Percentiles rank a stretch among this genome's conserved stretches.
phyloP scores from a whole-genome alignment of 495 filamentous ascomycete genomes.

The Wilcoxina mikolae region DNA sequence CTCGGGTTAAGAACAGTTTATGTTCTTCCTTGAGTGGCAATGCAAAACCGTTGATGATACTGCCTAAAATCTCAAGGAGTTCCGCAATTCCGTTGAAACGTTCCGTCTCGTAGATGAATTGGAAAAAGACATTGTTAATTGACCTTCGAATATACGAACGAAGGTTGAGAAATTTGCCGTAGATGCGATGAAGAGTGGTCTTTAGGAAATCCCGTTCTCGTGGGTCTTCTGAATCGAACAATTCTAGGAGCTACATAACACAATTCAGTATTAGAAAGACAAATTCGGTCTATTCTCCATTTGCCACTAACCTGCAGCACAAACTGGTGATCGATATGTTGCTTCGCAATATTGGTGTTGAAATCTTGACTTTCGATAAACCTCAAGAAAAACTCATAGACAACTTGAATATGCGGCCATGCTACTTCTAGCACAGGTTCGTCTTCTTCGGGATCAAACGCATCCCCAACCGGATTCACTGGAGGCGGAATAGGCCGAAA shows the following conservation, averaged over 20 bases:
- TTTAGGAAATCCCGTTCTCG: conserved; percentile 95
- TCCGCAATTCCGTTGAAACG: conserved; percentile 97
- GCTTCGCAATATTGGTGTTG: conserved; percentile 99
- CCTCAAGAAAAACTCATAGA: conserved; percentile 97
- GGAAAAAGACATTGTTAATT: conserved; percentile 99
- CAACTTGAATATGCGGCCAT: conserved; percentile 98
- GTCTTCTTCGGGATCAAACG: conserved; percentile 97
- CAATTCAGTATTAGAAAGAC: conserved; percentile 15
- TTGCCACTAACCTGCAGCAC: conserved; percentile 60
- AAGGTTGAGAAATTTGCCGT: conserved; percentile 97
- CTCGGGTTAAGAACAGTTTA: conserved; percentile 90
- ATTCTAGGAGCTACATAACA: conserved; percentile 58
- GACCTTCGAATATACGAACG: conserved; percentile 93
- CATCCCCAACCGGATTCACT: conserved; percentile 93
- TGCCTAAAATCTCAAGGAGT: conserved; percentile 88
- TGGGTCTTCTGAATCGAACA: conserved; percentile 98
- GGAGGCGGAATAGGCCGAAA: conserved; percentile 95
- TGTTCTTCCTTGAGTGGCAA: conserved; percentile 96
- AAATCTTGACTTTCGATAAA: conserved; percentile 99
- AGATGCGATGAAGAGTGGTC: conserved; percentile 94
- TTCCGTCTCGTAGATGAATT: conserved; percentile 98
- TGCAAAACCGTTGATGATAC: conserved; percentile 98
- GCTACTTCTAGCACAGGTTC: conserved; percentile 96
- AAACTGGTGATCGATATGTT: conserved; percentile 95
- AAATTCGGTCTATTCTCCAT: neutral